Evolutionary conservation across 228 moss, liverwort and hornwort genomes (phyloP), one percentile per base, ranked within the genome.

Genomic region (Sphagnum magellanicum): DNA sequence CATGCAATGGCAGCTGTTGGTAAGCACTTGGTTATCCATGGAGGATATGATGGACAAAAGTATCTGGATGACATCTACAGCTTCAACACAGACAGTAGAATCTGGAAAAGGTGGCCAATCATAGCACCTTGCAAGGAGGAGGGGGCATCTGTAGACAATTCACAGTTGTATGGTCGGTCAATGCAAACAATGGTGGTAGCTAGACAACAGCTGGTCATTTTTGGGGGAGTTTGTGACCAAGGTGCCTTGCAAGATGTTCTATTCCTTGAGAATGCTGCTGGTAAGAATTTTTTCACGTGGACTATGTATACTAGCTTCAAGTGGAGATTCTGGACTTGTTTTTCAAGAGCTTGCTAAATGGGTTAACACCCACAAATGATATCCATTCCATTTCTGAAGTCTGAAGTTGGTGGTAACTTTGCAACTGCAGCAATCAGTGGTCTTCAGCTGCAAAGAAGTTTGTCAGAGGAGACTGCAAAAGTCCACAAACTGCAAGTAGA

Each of bases 151-250:
- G 4, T 50, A 51, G 74, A 70, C 59, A 73, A 78, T 67, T 72
- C 68, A 68, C 74, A 61, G 1, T 69, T 78, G n/a, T 82, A 75
- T 59, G 90, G 90, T 52, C 82, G 94, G 69, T 98, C 98, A 51
- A 93, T 93, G 93, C 98, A 98, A 62, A 86, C 93, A 60, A 92
- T 93, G 90, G 89, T 84, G 53, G 81, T 81, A 66, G 76, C 75
- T 51, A 82, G 85, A 16, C 94, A 90, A 64, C 76, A 89, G 16
- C 87, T 98, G 5, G 78, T 92, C 8, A 76, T 93, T 16, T 93
- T 98, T 79, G 98, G 98, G 63, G 93, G 98, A 51, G 98, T 92
- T 57, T 82, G 90, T 74, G 85, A 87, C 51, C 72, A 80, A 78
- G 98, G 93, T 15, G 83, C 90, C 66, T 71, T 92, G 70, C 82